A percentile compares a stretch with the other conserved stretches of the same genome.
Evolutionary conservation across 2,329 filamentous ascomycete genomes (phyloP).

Genomic region (Diaporthe ilicicola): DNA sequence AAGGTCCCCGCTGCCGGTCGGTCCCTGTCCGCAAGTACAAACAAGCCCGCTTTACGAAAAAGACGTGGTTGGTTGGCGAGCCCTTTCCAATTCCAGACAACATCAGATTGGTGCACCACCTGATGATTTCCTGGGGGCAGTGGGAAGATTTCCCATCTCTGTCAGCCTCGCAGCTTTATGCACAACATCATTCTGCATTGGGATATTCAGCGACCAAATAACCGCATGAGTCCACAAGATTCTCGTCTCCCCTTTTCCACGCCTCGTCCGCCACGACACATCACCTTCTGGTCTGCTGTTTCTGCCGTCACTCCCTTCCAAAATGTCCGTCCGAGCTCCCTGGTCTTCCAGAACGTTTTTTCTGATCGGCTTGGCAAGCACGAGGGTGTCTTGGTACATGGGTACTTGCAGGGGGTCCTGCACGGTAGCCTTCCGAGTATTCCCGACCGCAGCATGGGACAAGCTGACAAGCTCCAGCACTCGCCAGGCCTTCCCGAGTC

Average conservation of each 20-base stretch:
- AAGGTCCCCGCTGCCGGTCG: slow-evolving; percentile 1
- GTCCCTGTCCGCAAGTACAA: slow-evolving; percentile 1
- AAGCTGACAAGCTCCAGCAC: not conserved
- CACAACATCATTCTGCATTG: not conserved
- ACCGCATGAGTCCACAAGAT: slow-evolving; percentile 9
- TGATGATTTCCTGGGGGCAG: not conserved
- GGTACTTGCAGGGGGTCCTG: not conserved
- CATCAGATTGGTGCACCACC: slow-evolving; percentile 20
- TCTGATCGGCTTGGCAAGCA: slow-evolving; percentile 20
- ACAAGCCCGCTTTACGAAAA: slow-evolving; percentile 19
- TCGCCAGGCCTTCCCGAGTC: slow-evolving; percentile 21
- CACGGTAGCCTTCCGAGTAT: slow-evolving; percentile 14
- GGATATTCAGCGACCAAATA: slow-evolving; percentile 19
- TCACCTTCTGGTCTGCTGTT: slow-evolving; percentile 21
- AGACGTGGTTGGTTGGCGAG: slow-evolving; percentile 8
- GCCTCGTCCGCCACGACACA: slow-evolving; percentile 2
- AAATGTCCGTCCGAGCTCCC: not conserved
- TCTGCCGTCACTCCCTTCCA: slow-evolving; percentile 13
- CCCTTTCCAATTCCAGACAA: slow-evolving; percentile 14
- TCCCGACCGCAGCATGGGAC: slow-evolving; percentile 17
- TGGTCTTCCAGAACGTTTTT: slow-evolving; percentile 23
- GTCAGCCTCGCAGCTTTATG: not conserved
- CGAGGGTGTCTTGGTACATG: slow-evolving; percentile 2
- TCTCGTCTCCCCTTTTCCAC: not conserved
- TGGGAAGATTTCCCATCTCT: not conserved